phyloP scores from a whole-genome alignment of 2,329 filamentous ascomycete species.

The Talaromyces atroroseus region DNA sequence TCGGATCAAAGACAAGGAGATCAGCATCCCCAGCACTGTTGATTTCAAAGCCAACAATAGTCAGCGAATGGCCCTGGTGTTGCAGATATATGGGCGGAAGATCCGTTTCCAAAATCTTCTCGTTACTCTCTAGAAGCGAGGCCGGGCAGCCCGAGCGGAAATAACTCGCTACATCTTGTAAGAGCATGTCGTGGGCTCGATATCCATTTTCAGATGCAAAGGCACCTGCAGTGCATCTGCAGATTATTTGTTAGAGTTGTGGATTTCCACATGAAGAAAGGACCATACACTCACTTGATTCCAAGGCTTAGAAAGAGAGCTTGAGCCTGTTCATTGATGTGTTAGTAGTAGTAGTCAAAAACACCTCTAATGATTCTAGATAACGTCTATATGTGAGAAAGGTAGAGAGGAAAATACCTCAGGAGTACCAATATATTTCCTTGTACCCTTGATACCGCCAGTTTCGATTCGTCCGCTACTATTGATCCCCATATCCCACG shows the following conservation, averaged over 20 bases:
- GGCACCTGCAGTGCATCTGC: slow-evolving; percentile 57
- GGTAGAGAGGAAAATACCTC: slow-evolving; percentile 55
- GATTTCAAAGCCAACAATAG: slow-evolving; percentile 78
- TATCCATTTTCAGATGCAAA: slow-evolving; percentile 46
- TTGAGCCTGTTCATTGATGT: slow-evolving; percentile 56
- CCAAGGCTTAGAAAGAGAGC: slow-evolving; percentile 67
- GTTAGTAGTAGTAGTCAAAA: slow-evolving; percentile 12
- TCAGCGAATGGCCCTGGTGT: slow-evolving; percentile 77
- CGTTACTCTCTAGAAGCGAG: slow-evolving; percentile 39
- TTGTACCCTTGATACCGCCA: slow-evolving; percentile 77
- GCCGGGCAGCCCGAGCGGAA: slow-evolving; percentile 52
- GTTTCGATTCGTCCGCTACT: slow-evolving; percentile 69
- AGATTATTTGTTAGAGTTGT: not conserved
- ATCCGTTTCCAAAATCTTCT: slow-evolving; percentile 64
- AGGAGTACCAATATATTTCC: slow-evolving; percentile 92
- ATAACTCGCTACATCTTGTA: slow-evolving; percentile 71
- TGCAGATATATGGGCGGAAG: slow-evolving; percentile 87
- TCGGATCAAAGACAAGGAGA: slow-evolving; percentile 83
- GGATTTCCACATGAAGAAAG: not conserved
- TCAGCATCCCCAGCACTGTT: slow-evolving; percentile 58
- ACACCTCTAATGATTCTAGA: no score
- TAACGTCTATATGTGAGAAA: not conserved
- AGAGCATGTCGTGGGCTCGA: slow-evolving; percentile 47
- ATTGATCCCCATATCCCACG: slow-evolving; percentile 84
- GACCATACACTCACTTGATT: slow-evolving; percentile 52